These are phyloP conservation scores for Pharus latifolius DNA, from an alignment of 176 grass and related monocot species.

Conservation along the genomic window DNA sequence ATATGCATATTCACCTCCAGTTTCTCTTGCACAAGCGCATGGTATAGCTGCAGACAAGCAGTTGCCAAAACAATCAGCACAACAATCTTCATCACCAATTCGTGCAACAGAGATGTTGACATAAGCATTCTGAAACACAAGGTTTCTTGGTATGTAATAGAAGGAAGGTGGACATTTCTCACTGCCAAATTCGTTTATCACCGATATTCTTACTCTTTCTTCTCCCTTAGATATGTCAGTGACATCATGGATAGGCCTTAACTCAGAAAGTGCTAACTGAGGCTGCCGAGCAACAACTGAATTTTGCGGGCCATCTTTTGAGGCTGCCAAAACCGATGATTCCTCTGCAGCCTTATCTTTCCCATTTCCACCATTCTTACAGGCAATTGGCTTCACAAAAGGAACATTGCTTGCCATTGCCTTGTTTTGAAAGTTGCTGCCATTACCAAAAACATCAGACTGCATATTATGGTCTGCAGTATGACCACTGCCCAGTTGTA, in stretches of 20 bases:
- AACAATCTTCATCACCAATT: constrained; percentile 54
- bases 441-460: neutral
- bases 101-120: constrained; percentile 46
- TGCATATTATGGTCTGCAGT: constrained; percentile 8
- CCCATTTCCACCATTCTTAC: constrained; percentile 1
- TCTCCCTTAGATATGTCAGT: constrained; percentile 57
- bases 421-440: neutral
- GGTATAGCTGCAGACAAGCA: constrained; percentile 45
- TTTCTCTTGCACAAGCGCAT: constrained; percentile 55
- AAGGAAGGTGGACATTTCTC: constrained; percentile 34
- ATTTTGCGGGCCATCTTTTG: neutral
- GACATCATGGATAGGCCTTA: constrained; percentile 34
- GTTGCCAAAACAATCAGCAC: constrained; percentile 50
- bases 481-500: constrained; percentile 21
- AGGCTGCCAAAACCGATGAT: neutral
- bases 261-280: constrained; percentile 19
- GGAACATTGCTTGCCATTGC: neutral
- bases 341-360: neutral
- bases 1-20: constrained; percentile 55
- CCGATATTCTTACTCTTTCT: constrained; percentile 44
- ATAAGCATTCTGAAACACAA: constrained; percentile 45
- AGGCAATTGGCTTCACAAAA: neutral
- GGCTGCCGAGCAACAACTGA: constrained; percentile 4
- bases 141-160: constrained; percentile 41
- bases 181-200: constrained; percentile 41